Evolutionary conservation across 179 eudicot genomes (phyloP).

Genomic region (Silene noctiflora): DNA sequence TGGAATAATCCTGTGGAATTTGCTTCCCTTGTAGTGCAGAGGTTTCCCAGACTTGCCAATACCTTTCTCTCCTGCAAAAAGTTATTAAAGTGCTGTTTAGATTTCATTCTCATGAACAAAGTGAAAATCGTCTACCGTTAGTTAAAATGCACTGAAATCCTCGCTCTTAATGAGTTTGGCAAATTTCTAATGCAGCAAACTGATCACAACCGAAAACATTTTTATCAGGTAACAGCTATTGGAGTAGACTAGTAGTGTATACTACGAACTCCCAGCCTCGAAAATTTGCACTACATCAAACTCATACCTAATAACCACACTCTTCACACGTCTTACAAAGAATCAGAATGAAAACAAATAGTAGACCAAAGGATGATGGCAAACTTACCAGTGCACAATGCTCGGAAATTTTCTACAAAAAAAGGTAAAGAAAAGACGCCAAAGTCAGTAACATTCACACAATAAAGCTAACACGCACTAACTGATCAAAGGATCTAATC

Average conservation of each 20-base stretch:
- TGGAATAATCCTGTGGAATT: slow-evolving; percentile 93
- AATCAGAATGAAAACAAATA: not conserved
- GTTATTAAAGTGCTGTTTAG: not conserved
- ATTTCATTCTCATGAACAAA: not conserved
- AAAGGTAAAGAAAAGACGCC: not conserved
- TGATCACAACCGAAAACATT: not conserved
- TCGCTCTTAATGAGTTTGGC: slow-evolving; percentile 4
- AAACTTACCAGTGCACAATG: slow-evolving; percentile 86
- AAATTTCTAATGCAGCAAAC: slow-evolving; percentile 8
- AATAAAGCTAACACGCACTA: not conserved
- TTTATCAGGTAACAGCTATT: not conserved
- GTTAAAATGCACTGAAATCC: not conserved
- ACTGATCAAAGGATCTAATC: not conserved
- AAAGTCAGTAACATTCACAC: slow-evolving; percentile 3
- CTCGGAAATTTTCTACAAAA: slow-evolving; percentile 85
- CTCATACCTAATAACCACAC: slow-evolving; percentile 1
- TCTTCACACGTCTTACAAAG: not conserved
- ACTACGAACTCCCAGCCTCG: not conserved
- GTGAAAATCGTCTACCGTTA: not conserved
- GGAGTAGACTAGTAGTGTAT: no score
- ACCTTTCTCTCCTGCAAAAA: slow-evolving; percentile 85
- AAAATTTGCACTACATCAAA: not conserved
- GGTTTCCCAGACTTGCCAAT: slow-evolving; percentile 79
- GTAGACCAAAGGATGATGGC: slow-evolving; percentile 11
- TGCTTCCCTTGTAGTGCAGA: slow-evolving; percentile 90